These are phyloP conservation scores for Saccharomyces hybrid DNA, from an alignment of 1,139 yeast genomes.

Conservation along the genomic window DNA sequence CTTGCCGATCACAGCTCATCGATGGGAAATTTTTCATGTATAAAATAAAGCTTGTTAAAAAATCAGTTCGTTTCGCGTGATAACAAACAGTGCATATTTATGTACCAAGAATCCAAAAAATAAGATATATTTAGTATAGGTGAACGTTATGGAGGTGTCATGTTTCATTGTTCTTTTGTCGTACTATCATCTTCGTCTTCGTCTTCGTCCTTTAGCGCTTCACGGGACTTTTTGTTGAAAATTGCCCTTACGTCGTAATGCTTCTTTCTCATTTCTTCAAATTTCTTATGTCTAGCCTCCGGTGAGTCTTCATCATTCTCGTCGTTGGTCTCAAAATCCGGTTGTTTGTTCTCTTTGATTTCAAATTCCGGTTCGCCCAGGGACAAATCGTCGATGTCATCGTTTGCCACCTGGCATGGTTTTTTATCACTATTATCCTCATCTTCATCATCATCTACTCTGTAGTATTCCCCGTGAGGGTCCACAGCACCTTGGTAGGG, in stretches of 20 bases:
- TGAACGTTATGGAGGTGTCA: conserved; percentile 2
- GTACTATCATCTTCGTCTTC: conserved; percentile 8
- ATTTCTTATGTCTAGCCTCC: conserved; percentile 56
- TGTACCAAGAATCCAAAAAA: not conserved
- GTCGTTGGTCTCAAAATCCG: conserved; percentile 16
- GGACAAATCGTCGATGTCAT: conserved; percentile 41
- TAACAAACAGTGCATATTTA: not conserved
- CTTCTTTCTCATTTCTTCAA: conserved; percentile 67
- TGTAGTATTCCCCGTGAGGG: conserved; percentile 75
- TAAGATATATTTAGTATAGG: not conserved
- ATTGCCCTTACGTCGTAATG: conserved; percentile 72
- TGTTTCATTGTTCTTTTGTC: conserved; percentile 1
- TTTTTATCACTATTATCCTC: conserved; percentile 65
- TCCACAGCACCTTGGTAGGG: conserved; percentile 93
- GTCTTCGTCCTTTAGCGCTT: conserved; percentile 25
- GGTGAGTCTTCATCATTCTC: conserved; percentile 34
- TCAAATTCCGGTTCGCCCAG: conserved; percentile 47
- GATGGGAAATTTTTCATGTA: not conserved
- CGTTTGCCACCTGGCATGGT: conserved; percentile 51
- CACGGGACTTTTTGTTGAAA: conserved; percentile 31
- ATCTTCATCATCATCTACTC: conserved; percentile 59
- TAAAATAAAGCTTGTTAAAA: not conserved
- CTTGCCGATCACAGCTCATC: not conserved
- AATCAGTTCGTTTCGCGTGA: not conserved
- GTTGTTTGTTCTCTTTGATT: conserved; percentile 23